These are phyloP conservation scores for Coniferiporia weirii DNA, from an alignment of 1,284 basidiomycete species.

Conservation along the genomic window DNA sequence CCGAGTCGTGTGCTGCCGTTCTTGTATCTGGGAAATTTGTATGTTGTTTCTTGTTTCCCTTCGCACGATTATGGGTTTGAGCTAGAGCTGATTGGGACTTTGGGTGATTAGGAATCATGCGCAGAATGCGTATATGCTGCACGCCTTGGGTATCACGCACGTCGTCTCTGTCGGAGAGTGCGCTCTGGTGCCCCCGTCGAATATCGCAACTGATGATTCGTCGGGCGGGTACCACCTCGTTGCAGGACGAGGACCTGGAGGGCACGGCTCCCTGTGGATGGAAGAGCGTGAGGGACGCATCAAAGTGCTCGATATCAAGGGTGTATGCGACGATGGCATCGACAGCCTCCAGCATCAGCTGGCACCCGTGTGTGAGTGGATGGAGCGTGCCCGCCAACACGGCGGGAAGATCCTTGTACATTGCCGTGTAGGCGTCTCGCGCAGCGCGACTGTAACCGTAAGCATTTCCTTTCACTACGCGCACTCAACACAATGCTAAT, in stretches of 20 bases:
- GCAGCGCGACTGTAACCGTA: slow-evolving; percentile 89
- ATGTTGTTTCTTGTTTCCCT: slow-evolving; percentile 33
- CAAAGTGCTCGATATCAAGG: slow-evolving; percentile 84
- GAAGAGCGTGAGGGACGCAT: slow-evolving; percentile 86
- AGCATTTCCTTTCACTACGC: slow-evolving; percentile 28
- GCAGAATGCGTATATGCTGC: slow-evolving; percentile 91
- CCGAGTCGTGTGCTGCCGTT: slow-evolving; percentile 92
- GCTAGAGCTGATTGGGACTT: neutral
- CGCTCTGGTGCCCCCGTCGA: slow-evolving; percentile 69
- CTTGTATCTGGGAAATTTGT: slow-evolving; percentile 94
- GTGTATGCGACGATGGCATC: slow-evolving; percentile 92
- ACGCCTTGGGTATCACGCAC: slow-evolving; percentile 94
- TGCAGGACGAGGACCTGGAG: slow-evolving; percentile 41
- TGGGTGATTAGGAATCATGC: slow-evolving; percentile 71
- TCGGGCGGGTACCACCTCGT: slow-evolving; percentile 35
- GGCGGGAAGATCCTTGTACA: slow-evolving; percentile 94
- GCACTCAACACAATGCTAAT: neutral
- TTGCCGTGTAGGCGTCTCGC: slow-evolving; percentile 91
- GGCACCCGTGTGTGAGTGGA: slow-evolving; percentile 86
- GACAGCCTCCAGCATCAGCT: slow-evolving; percentile 89
- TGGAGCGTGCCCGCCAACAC: slow-evolving; percentile 75
- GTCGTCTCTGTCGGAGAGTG: slow-evolving; percentile 97
- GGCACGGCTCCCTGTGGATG: slow-evolving; percentile 76
- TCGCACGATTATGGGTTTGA: neutral
- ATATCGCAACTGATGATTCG: slow-evolving; percentile 24